Evolutionary conservation across 495 filamentous ascomycete genomes (phyloP), one percentile per base, ranked within the genome.

Genomic region (Bacidia gigantensis): DNA sequence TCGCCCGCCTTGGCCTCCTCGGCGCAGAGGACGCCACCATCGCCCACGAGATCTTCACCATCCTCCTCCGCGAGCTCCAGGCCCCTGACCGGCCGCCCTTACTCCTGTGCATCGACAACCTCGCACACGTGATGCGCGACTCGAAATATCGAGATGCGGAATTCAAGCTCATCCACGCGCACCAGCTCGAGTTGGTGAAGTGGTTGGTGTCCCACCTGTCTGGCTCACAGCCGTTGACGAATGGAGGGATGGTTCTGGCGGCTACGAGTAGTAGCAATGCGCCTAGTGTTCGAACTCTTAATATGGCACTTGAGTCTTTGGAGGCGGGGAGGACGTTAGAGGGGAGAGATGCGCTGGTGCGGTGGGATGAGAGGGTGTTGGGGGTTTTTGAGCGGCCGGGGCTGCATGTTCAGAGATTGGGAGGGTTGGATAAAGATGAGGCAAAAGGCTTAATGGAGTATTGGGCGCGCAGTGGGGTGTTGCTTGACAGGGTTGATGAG

Each of bases 401-500:
- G 26, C 66, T 77, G n/a, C 73, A 75, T 21, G 66, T 89, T 39
- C 67, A 77, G 56, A 67, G 69, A 11, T 58, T 94, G 22, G 68
- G 68, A 24, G 83, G 86, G 3, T 51, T 96, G 54, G 84, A 70
- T 50, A 86, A 79, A 62, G 67, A 70, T 21, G 89, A 97, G 69
- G 81, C 89, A 35, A 77, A 84, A 50, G 74, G 77, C 0, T 70
- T 92, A 57, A 79, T 97, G 79, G 92, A 96, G 72, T 97, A 96
- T 67, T 97, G 88, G 69, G 89, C 86, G 2, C 76, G 72, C 22
- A 94, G 87, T 65, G 92, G 92, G 17, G 69, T 96, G 59, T 63
- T 93, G 61, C 77, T 84, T 49, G 65, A 76, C 51, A 69, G 65
- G 42, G 72, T 95, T 40, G 82, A 83, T 58, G 83, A 90, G 63